Percentiles rank a stretch among this genome's conserved stretches.
These are phyloP conservation scores for Botrytis tulipae DNA, from an alignment of 2,329 filamentous ascomycete genomes.

Conservation along the genomic window DNA sequence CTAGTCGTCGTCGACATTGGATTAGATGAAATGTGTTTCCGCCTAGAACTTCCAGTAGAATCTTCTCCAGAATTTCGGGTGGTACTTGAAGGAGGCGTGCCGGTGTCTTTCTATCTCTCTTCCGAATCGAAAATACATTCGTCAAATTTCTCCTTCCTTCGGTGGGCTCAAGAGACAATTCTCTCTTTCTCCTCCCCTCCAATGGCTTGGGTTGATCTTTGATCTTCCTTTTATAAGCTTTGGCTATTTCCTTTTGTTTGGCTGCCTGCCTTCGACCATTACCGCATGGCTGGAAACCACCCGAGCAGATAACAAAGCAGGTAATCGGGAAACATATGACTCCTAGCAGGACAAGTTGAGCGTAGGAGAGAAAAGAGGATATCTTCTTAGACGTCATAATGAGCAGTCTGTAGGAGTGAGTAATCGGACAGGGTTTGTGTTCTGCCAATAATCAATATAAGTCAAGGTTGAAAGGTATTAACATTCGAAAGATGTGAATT, in stretches of 20 bases:
- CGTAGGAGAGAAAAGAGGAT: not conserved
- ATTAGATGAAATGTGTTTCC: not conserved
- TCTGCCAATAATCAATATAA: not conserved
- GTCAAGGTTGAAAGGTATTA: not conserved
- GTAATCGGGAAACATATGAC: not conserved
- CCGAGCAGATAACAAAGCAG: not conserved
- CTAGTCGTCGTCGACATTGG: constrained; percentile 3
- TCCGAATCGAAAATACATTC: not conserved
- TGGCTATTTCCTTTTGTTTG: not conserved
- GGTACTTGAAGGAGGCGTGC: not conserved
- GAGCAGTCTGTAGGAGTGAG: not conserved
- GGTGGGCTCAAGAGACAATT: not conserved
- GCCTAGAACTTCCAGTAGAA: constrained; percentile 9
- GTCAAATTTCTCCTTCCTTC: not conserved
- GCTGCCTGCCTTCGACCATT: not conserved
- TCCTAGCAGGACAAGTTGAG: not conserved
- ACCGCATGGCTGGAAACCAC: not conserved
- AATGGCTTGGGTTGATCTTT: not conserved
- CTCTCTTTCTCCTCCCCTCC: not conserved
- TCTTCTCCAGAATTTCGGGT: not conserved
- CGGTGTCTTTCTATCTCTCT: not conserved
- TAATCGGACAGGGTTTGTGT: not conserved
- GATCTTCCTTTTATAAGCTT: not conserved
- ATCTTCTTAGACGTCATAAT: not conserved
- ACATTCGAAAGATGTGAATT: not conserved